phyloP scores from a whole-genome alignment of 1,284 basidiomycete species.

The Malassezia globosa region DNA sequence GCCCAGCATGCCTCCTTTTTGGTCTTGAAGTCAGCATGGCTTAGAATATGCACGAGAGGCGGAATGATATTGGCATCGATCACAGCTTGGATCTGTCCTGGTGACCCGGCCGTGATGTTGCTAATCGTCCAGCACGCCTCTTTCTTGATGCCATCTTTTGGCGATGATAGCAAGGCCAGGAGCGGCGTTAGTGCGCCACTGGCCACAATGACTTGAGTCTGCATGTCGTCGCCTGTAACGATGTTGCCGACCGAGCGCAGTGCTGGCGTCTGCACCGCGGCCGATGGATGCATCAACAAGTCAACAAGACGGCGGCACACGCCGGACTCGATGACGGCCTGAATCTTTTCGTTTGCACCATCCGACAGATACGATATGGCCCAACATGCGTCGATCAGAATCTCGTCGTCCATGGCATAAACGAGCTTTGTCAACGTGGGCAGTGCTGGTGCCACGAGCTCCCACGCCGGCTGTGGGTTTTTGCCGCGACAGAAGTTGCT shows the following conservation, averaged over 20 bases:
- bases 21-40: slow-evolving; percentile 97
- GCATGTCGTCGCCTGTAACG: slow-evolving; percentile 94
- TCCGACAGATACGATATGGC: slow-evolving; percentile 99
- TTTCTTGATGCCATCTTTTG: slow-evolving; percentile 83
- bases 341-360: slow-evolving; percentile 98
- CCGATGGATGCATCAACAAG: slow-evolving; percentile 86
- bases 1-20: slow-evolving; percentile 99
- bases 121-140: slow-evolving; percentile 99
- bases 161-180: slow-evolving; percentile 77
- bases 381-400: slow-evolving; percentile 99
- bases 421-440: slow-evolving; percentile 94
- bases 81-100: slow-evolving; percentile 82
- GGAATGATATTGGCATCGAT: slow-evolving; percentile 72
- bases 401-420: slow-evolving; percentile 97
- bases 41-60: slow-evolving; percentile 93
- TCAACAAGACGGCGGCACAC: slow-evolving; percentile 95
- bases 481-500: slow-evolving; percentile 47
- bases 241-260: slow-evolving; percentile 97
- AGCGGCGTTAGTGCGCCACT: slow-evolving; percentile 88
- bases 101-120: slow-evolving; percentile 93
- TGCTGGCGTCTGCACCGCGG: slow-evolving; percentile 96
- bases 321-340: slow-evolving; percentile 96
- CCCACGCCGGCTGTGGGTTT: slow-evolving; percentile 46
- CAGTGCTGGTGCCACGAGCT: slow-evolving; percentile 70
- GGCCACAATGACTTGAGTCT: slow-evolving; percentile 95